phyloP scores from a whole-genome alignment of 495 filamentous ascomycete genomes.

The Bryoglossum gracile region DNA sequence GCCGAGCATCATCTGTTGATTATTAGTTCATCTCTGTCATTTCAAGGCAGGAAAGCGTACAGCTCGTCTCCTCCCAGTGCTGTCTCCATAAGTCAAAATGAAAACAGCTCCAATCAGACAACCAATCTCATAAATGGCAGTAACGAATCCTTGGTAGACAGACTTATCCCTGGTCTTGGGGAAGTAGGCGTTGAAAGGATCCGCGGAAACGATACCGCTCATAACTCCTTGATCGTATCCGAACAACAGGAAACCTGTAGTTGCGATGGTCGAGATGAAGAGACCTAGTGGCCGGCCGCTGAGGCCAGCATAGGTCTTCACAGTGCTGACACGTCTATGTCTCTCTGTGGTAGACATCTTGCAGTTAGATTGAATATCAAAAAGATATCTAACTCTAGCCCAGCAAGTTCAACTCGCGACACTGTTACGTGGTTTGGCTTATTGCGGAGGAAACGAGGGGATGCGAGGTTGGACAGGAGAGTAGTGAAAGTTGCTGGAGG shows the following conservation, averaged over 20 bases:
- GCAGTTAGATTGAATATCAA: neutral
- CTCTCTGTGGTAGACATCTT: conserved; percentile 1
- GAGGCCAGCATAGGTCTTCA: conserved; percentile 49
- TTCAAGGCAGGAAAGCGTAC: conserved; percentile 24
- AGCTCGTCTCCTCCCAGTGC: conserved; percentile 53
- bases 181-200: conserved; percentile 63
- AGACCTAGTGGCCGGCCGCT: conserved; percentile 55
- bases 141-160: conserved; percentile 74
- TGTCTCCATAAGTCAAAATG: conserved; percentile 60
- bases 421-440: neutral
- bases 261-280: conserved; percentile 58
- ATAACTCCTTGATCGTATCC: conserved; percentile 58
- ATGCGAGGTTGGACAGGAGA: neutral
- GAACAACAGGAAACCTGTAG: conserved; percentile 68
- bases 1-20: conserved; percentile 47
- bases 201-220: conserved; percentile 72
- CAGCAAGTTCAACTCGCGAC: conserved; percentile 2
- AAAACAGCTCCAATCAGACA: conserved; percentile 70
- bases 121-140: conserved; percentile 77
- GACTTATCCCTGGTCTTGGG: conserved; percentile 50
- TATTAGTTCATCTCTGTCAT: conserved; percentile 9
- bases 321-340: conserved; percentile 10
- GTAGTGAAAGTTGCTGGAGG: neutral
- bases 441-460: neutral
- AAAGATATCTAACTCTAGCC: conserved; percentile 2